phyloP scores from a whole-genome alignment of 805 yeast genomes.

The Wickerhamomyces tratensis region DNA sequence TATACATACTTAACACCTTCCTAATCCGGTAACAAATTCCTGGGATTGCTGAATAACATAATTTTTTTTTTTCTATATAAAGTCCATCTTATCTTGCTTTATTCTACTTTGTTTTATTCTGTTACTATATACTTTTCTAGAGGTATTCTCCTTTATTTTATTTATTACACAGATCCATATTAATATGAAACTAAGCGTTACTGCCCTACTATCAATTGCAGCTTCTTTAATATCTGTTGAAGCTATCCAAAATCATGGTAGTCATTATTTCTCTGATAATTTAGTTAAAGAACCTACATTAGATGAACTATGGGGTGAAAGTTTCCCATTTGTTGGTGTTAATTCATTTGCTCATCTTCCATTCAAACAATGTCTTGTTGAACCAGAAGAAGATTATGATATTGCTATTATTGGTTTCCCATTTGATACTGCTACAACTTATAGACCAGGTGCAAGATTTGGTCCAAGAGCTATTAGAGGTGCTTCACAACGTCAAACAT shows the following conservation, averaged over 20 bases:
- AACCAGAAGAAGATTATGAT: slow-evolving; percentile 42
- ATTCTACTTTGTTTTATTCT: too few relatives aligned
- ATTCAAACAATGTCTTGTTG: slow-evolving; percentile 44
- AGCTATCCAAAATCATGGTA: too few relatives aligned
- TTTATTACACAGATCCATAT: not conserved
- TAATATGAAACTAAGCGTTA: not conserved
- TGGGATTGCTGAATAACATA: not conserved
- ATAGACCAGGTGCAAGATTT: slow-evolving; percentile 74
- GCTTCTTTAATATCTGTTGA: not conserved
- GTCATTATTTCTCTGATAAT: not conserved
- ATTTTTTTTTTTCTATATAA: too few relatives aligned
- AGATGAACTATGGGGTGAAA: slow-evolving; percentile 61
- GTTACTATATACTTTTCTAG: too few relatives aligned
- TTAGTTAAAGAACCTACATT: slow-evolving; percentile 26
- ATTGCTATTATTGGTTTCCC: slow-evolving; percentile 74
- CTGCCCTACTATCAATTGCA: not conserved
- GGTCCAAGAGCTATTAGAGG: slow-evolving; percentile 68
- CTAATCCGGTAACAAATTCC: not conserved
- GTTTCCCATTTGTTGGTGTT: slow-evolving; percentile 64
- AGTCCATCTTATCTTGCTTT: not conserved
- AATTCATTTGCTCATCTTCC: slow-evolving; percentile 70
- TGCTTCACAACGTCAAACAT: slow-evolving; percentile 63
- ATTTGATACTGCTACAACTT: slow-evolving; percentile 74
- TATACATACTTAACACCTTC: not conserved
- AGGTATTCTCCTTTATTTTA: not conserved